These are phyloP conservation scores for Smallanthus sonchifolius DNA, from an alignment of 129 eudicot genomes.

Conservation along the genomic window DNA sequence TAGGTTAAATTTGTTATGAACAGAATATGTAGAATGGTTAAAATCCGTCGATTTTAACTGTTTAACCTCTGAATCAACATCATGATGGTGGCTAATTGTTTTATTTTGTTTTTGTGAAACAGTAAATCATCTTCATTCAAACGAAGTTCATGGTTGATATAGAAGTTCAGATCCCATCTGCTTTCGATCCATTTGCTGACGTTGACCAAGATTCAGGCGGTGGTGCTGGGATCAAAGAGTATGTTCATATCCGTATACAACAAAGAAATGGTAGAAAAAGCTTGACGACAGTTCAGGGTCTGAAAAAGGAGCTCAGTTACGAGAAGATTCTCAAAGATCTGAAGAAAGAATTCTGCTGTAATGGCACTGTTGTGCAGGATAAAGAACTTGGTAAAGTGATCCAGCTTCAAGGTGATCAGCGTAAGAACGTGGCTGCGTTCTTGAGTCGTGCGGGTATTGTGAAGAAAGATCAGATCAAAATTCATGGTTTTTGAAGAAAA, in stretches of 20 bases:
- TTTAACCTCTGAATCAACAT: too few relatives aligned
- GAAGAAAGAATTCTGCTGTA: conserved; percentile 88
- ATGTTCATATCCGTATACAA: conserved; percentile 89
- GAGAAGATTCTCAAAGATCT: conserved; percentile 80
- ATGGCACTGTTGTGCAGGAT: conserved; percentile 86
- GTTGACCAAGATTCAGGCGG: conserved; percentile 50
- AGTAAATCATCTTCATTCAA: conserved; percentile 4
- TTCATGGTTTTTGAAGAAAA: conserved; percentile 74
- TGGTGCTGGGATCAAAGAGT: conserved; percentile 72
- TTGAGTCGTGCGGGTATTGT: conserved; percentile 58
- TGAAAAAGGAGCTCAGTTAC: conserved; percentile 78
- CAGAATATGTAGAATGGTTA: too few relatives aligned
- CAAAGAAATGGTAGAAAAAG: conserved; percentile 92
- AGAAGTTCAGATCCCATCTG: conserved; percentile 53
- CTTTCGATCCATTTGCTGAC: conserved; percentile 86
- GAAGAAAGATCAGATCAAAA: conserved; percentile 83
- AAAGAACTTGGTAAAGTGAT: conserved; percentile 83
- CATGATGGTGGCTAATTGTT: too few relatives aligned
- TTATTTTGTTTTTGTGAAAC: not conserved
- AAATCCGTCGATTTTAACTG: too few relatives aligned
- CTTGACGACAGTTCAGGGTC: conserved; percentile 89
- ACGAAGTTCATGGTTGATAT: conserved; percentile 81
- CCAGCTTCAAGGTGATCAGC: conserved; percentile 93
- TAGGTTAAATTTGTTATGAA: too few relatives aligned
- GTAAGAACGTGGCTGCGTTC: conserved; percentile 82